Percentiles rank a stretch among this genome's conserved stretches.
Evolutionary conservation across 139 green algal species (phyloP).

Genomic region (Closterium sp.): DNA sequence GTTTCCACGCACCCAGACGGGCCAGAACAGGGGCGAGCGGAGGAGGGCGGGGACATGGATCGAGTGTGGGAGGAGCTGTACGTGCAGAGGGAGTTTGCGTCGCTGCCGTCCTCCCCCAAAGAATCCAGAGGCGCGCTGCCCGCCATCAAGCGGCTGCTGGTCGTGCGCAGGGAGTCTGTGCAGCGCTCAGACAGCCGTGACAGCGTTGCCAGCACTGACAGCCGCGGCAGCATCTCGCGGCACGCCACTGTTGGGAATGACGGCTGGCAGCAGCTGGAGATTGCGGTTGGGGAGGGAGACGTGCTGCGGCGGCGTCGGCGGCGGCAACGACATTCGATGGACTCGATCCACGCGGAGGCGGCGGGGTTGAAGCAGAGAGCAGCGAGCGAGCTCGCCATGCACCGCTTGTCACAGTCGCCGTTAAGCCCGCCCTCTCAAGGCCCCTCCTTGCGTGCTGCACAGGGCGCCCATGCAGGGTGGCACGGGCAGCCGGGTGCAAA

Average conservation of each 20-base stretch:
- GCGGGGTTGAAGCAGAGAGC: background rate
- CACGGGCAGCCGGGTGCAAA: background rate
- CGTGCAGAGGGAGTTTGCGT: background rate
- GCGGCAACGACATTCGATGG: background rate
- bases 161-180: background rate
- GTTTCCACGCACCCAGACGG: background rate
- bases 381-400: background rate
- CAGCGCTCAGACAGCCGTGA: background rate
- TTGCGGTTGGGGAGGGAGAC: too few relatives aligned
- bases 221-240: background rate
- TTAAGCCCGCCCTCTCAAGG: background rate
- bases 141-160: background rate
- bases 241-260: background rate
- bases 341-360: background rate
- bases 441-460: background rate
- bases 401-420: background rate
- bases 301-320: too few relatives aligned
- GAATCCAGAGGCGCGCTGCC: background rate
- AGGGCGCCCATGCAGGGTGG: background rate
- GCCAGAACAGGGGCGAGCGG: background rate
- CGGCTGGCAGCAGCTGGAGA: background rate
- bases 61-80: background rate
- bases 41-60: background rate
- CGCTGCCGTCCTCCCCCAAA: background rate
- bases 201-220: background rate